Evolutionary conservation across 1,284 basidiomycete species (phyloP).

Genomic region (Ustilago crameri): DNA sequence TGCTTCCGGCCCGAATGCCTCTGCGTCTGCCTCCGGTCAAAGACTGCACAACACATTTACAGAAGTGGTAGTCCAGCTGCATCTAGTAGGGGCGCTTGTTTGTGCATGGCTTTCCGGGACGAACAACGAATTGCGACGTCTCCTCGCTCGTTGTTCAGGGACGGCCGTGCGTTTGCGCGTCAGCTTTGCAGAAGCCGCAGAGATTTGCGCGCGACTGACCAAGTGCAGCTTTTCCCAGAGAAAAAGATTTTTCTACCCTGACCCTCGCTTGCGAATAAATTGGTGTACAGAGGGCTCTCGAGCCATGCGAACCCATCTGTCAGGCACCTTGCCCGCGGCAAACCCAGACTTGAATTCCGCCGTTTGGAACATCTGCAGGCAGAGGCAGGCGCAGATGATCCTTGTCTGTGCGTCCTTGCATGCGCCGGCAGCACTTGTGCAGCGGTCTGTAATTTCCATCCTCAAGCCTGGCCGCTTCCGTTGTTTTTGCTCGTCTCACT

Average conservation of each 20-base stretch:
- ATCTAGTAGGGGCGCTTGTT: no score
- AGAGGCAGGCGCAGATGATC: slow-evolving; percentile 8
- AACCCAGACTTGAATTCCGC: slow-evolving; percentile 4
- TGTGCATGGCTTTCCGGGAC: no score
- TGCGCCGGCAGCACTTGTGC: slow-evolving; percentile 8
- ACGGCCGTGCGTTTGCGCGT: not conserved
- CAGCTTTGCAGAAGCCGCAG: not conserved
- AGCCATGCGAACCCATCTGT: slow-evolving; percentile 3
- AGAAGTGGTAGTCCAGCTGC: no score
- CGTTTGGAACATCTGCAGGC: not conserved
- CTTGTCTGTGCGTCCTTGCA: not conserved
- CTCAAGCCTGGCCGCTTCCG: slow-evolving; percentile 1
- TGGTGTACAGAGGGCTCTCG: slow-evolving; percentile 4
- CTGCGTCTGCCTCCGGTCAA: not conserved
- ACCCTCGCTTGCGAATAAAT: no score
- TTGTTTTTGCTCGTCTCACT: slow-evolving; percentile 6
- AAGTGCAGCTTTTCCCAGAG: not conserved
- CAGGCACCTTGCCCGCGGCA: slow-evolving; percentile 4
- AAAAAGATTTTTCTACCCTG: not conserved
- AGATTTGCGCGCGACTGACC: not conserved
- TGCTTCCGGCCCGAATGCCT: not conserved
- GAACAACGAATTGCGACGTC: no score
- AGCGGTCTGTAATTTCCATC: slow-evolving; percentile 1
- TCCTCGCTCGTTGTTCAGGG: not conserved
- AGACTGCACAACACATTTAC: no score